Evolutionary conservation across 768 basidiomycete genomes (phyloP), one percentile per base, ranked within the genome.

Genomic region (Pholiota microspora): DNA sequence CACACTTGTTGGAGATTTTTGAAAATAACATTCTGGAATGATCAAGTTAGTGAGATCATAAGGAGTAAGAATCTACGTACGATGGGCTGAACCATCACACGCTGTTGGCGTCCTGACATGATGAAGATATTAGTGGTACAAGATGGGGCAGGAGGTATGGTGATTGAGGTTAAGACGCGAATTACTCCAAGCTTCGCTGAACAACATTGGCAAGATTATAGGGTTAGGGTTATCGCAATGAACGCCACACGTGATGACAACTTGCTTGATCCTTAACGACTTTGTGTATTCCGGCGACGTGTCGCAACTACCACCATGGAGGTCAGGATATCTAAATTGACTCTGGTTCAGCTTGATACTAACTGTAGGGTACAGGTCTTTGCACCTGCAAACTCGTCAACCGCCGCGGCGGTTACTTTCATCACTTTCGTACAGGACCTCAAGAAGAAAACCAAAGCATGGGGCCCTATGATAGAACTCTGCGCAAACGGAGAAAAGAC

Each of bases 31-130:
- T 96, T 96, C 93, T 95, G 27, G 38, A 31, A 45, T 48, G 36
- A 55, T 40, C 31, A 61, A 58, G 58, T 59, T 49, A 46, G 16
- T 25, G 44, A 28, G 23, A 49, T 42, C 29, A 45, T 1, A 21
- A 23, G 12, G 32, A 35, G 4, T 18, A n/a, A 28, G 27, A 36
- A 29, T 45, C 46, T 2, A 77, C 92, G 64, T 72, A 96, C 95
- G 86, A 97, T 97, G 85, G 94, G 94, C 75, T 98, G 96, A 57
- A 98, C 96, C 93, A 98, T 94, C 81, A 98, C 95, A 69, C 94
- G 90, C 69, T 94, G 89, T 69, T 93, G 92, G 66, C 94, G 89
- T 64, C 84, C 85, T 29, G 91, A 93, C 94, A 98, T 98, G 70
- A 66, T 85, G 64, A 45, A 29, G 21, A 52, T 46, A 47, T 28